phyloP scores from a whole-genome alignment of 2,329 filamentous ascomycete species.

The Epichloe bromicola region DNA sequence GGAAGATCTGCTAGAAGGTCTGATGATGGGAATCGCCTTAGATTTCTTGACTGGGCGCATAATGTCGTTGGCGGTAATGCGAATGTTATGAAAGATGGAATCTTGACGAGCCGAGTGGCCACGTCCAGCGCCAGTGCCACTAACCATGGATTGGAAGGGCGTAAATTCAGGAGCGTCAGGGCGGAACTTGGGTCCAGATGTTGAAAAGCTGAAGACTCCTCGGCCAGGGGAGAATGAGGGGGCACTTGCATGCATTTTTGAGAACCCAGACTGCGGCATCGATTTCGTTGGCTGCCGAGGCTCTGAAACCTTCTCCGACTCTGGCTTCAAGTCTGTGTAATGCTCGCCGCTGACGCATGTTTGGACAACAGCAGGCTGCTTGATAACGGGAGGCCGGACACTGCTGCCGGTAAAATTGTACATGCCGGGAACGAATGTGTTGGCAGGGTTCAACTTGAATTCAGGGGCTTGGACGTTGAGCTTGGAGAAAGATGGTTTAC shows the following conservation, averaged over 20 bases:
- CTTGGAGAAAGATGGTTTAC: conserved; percentile 60
- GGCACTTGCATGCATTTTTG: conserved; percentile 55
- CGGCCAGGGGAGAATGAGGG: conserved; percentile 58
- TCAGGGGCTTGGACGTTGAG: conserved; percentile 83
- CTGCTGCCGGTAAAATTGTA: conserved; percentile 34
- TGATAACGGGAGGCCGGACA: conserved; percentile 38
- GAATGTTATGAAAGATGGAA: conserved; percentile 59
- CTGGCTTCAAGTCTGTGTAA: neutral
- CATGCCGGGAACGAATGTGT: conserved; percentile 33
- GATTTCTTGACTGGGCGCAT: conserved; percentile 56
- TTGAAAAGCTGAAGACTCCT: conserved; percentile 55
- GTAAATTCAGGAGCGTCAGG: conserved; percentile 68
- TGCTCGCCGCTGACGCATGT: conserved; percentile 14
- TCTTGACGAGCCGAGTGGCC: conserved; percentile 29
- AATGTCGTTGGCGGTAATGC: conserved; percentile 46
- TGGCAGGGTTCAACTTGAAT: conserved; percentile 61
- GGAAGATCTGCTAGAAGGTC: conserved; percentile 42
- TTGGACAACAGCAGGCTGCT: conserved; percentile 27
- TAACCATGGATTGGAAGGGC: conserved; percentile 37
- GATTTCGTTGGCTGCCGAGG: conserved; percentile 11
- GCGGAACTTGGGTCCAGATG: conserved; percentile 55
- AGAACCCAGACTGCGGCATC: conserved; percentile 19
- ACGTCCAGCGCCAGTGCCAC: conserved; percentile 33
- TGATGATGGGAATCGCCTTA: conserved; percentile 73
- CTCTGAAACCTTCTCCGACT: neutral